phyloP scores from a whole-genome alignment of 2,329 filamentous ascomycete species.

The Ophiostoma populinum region DNA sequence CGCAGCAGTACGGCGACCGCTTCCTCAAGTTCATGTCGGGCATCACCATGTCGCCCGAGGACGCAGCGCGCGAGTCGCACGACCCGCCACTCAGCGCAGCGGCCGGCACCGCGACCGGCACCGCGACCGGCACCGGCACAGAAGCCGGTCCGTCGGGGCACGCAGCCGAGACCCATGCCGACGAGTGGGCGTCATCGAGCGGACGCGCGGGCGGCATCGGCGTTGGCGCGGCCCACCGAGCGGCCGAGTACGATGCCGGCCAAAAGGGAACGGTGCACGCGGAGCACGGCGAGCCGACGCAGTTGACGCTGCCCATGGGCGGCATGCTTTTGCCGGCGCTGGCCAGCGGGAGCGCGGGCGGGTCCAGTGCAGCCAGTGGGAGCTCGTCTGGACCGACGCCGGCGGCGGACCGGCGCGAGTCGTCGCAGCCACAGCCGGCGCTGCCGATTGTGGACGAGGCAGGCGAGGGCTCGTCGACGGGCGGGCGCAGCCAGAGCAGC shows the following conservation, averaged over 20 bases:
- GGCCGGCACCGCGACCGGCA: constrained; percentile 14
- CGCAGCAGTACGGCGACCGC: constrained; percentile 78
- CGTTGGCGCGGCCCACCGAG: constrained; percentile 23
- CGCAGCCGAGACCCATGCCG: too few species aligned
- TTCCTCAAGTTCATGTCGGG: constrained; percentile 86
- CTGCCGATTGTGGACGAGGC: constrained; percentile 82
- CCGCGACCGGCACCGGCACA: too few species aligned
- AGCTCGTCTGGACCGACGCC: not conserved
- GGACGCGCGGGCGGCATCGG: not conserved
- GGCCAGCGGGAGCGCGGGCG: not conserved
- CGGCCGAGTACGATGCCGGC: constrained; percentile 22
- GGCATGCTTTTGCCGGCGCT: constrained; percentile 1
- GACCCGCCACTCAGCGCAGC: constrained; percentile 31
- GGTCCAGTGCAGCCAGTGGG: not conserved
- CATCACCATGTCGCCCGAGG: constrained; percentile 79
- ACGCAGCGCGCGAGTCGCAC: constrained; percentile 41
- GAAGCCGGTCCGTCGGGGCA: too few species aligned
- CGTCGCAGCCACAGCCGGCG: constrained; percentile 30
- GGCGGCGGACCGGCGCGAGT: constrained; percentile 30
- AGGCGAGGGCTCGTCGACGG: constrained; percentile 56
- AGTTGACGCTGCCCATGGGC: not conserved
- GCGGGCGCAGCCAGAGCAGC: constrained; percentile 38
- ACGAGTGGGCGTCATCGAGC: not conserved
- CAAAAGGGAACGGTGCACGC: constrained; percentile 12
- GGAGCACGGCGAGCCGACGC: constrained; percentile 1